Evolutionary conservation across 106 monocot species (phyloP), one percentile per base, ranked within the genome.

Genomic region (Apostasia ramifera): DNA sequence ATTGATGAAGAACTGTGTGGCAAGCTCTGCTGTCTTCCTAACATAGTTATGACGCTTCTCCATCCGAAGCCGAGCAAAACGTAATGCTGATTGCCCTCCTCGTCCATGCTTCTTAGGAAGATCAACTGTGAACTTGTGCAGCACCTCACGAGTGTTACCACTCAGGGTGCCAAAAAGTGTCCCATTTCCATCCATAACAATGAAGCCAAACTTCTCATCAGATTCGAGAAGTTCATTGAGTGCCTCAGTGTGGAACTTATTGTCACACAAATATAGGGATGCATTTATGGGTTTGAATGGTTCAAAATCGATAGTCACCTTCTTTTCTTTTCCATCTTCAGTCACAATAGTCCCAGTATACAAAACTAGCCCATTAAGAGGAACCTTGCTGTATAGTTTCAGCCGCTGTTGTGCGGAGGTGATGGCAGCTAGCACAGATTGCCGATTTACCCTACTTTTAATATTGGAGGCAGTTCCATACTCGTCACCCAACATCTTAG

Each of bases 21-120:
- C 75, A n/a, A 69, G 69, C 50, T 81, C 85, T 5, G 85, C 85
- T 8, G 85, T 81, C 55, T 85, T 85, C 44, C 85, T 48, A 3
- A 85, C 85, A 81, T 85, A 85, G 47, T 85, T 81, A 66, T 85
- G 85, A 5, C 85, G 85, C 49, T 85, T 85, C 50, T 85, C 85
- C 85, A 85, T 85, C 10, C 85, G 85, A 72, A 85, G 81, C 6
- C 81, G 71, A 40, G 85, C 85, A 81, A 85, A 85, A 12, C 81
- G 81, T 43, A 85, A 59, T 48, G 85, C 85, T 8, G 85, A 85
- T 51, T 85, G 85, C 37, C 85, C 85, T 55, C 85, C 81, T 78
- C 81, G 78, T 67, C 85, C 85, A 11, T 85, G 81, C 68, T 85
- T 85, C 72, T 85, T 85, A 9, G 85, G 85, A 61, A 85, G 81